Evolutionary conservation across 169 alveolate species (phyloP).

Genomic region (Plasmodium fragile): DNA sequence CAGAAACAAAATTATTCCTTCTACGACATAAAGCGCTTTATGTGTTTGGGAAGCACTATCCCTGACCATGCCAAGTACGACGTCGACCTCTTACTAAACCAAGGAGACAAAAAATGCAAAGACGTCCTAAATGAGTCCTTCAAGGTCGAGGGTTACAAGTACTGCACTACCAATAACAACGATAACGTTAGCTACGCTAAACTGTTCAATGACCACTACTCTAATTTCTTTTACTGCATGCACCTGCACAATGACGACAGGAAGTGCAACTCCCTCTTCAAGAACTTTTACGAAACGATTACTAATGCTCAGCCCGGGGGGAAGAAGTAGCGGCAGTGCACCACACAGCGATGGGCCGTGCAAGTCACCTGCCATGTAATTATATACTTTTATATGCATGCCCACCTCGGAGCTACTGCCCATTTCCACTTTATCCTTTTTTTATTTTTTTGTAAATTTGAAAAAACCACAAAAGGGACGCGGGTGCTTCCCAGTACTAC

Average conservation of each 20-base stretch:
- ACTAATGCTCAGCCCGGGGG: neutral
- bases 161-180: conserved; percentile 37
- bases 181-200: conserved; percentile 35
- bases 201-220: conserved; percentile 44
- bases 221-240: conserved; percentile 67
- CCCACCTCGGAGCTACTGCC: neutral
- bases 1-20: conserved; percentile 70
- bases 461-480: neutral
- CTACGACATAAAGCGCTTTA: conserved; percentile 55
- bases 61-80: conserved; percentile 36
- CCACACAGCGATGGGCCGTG: neutral
- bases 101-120: conserved; percentile 34
- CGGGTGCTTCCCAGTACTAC: neutral
- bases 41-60: conserved; percentile 60
- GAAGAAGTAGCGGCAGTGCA: neutral
- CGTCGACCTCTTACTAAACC: conserved; percentile 3
- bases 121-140: conserved; percentile 26
- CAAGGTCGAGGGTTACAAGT: conserved; percentile 43
- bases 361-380: neutral
- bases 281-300: conserved; percentile 44
- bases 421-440: neutral
- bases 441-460: neutral
- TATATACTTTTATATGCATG: neutral
- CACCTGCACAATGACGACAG: conserved; percentile 54
- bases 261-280: conserved; percentile 64